Conservation (phyloP, 1,139 yeast genomes). For the Yamadazyma conglobata region DNA sequence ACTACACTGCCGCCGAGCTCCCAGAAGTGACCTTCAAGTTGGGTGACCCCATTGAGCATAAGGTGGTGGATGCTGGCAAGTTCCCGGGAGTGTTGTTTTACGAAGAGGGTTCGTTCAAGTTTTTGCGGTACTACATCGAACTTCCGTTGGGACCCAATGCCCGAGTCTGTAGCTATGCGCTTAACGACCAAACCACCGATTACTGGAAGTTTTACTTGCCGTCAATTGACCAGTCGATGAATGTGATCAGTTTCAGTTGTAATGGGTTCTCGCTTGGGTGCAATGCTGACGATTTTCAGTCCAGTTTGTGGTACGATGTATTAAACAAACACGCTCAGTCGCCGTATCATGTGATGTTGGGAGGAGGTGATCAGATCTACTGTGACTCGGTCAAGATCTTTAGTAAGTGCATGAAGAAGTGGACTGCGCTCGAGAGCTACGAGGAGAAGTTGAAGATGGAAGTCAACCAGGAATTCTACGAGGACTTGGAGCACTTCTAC, state of each 20-base stretch:
- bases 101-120: slow-evolving; percentile 47
- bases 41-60: slow-evolving; percentile 29
- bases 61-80: slow-evolving; percentile 29
- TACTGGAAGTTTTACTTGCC: slow-evolving; percentile 58
- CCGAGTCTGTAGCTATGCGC: slow-evolving; percentile 57
- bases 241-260: slow-evolving; percentile 78
- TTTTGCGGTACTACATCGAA: slow-evolving; percentile 61
- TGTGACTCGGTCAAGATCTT: slow-evolving; percentile 74
- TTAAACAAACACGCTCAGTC: slow-evolving; percentile 52
- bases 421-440: slow-evolving; percentile 57
- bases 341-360: slow-evolving; percentile 91
- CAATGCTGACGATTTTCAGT: slow-evolving; percentile 62
- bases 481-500: slow-evolving; percentile 63
- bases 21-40: slow-evolving; percentile 39
- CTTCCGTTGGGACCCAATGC: slow-evolving; percentile 45
- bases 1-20: slow-evolving; percentile 23
- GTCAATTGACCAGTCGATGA: slow-evolving; percentile 59
- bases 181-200: slow-evolving; percentile 43
- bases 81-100: slow-evolving; percentile 45
- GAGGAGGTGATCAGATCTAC: slow-evolving; percentile 96
- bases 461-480: slow-evolving; percentile 44
- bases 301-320: slow-evolving; percentile 85
- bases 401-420: slow-evolving; percentile 51
- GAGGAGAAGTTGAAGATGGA: slow-evolving; percentile 21
- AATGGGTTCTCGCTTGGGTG: slow-evolving; percentile 86